Conservation (phyloP, 2,329 filamentous ascomycete species). For the Fusarium xyrophilum region DNA sequence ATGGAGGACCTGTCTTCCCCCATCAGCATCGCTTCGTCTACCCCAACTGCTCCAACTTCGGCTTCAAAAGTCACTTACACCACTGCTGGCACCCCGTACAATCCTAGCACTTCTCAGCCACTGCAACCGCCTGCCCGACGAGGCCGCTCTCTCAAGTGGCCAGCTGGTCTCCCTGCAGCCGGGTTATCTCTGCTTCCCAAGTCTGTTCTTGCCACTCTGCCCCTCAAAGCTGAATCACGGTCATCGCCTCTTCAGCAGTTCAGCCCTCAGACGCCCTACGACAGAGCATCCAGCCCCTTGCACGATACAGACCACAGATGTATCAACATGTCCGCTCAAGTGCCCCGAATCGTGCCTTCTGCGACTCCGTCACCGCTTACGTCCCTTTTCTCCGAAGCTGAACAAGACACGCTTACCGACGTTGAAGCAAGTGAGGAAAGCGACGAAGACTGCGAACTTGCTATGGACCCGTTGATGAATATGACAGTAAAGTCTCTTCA, state of each 20-base stretch:
- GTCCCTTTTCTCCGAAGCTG: constrained; percentile 28
- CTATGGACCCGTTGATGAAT: constrained; percentile 46
- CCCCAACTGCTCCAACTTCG: constrained; percentile 32
- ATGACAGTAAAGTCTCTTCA: constrained; percentile 57
- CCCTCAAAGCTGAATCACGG: constrained; percentile 40
- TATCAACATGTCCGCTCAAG: constrained; percentile 39
- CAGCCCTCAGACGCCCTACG: constrained; percentile 61
- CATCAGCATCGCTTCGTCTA: constrained; percentile 34
- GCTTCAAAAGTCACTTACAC: constrained; percentile 55
- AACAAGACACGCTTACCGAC: constrained; percentile 25
- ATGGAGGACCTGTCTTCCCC: constrained; percentile 45
- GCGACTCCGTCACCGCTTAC: constrained; percentile 35
- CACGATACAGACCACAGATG: constrained; percentile 38
- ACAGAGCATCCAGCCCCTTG: constrained; percentile 56
- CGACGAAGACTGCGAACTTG: constrained; percentile 43
- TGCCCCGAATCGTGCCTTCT: constrained; percentile 41
- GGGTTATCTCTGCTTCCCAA: constrained; percentile 49
- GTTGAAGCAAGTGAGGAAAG: constrained; percentile 40
- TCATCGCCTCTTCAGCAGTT: constrained; percentile 49
- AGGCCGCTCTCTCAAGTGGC: constrained; percentile 55
- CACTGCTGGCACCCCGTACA: constrained; percentile 64
- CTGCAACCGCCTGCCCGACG: constrained; percentile 61
- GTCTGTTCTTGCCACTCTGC: constrained; percentile 46
- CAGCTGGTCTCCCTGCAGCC: constrained; percentile 39
- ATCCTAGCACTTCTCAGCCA: constrained; percentile 54